Conservation (phyloP, 2,329 filamentous ascomycete species). For the Daldinia sp. region DNA sequence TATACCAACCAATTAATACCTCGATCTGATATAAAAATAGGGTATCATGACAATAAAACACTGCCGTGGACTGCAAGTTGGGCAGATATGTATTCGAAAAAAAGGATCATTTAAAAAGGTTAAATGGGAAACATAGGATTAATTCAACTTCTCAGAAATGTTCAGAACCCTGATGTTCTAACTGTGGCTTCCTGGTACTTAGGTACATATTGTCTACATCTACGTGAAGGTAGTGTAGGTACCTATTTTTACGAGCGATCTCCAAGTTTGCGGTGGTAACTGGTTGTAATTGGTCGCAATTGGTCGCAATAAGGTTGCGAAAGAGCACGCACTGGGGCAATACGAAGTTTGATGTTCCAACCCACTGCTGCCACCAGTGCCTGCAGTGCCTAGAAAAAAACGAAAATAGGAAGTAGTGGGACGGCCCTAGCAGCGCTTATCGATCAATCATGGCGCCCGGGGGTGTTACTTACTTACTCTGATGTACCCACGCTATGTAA, state of each 20-base stretch:
- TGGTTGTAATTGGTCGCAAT: conserved; percentile 5
- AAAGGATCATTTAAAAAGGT: conserved; percentile 26
- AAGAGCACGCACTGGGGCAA: conserved; percentile 26
- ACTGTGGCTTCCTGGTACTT: conserved; percentile 13
- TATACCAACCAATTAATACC: conserved; percentile 33
- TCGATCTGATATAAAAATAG: conserved; percentile 28
- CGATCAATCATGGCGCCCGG: background rate
- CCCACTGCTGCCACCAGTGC: conserved; percentile 13
- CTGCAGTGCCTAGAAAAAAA: background rate
- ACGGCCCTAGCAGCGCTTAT: conserved; percentile 11
- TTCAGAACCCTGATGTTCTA: conserved; percentile 26
- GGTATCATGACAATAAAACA: conserved; percentile 39
- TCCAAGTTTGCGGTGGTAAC: conserved; percentile 18
- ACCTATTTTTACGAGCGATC: conserved; percentile 18
- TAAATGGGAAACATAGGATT: conserved; percentile 22
- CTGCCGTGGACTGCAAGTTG: conserved; percentile 21
- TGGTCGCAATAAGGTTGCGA: conserved; percentile 16
- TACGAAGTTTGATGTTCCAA: conserved; percentile 24
- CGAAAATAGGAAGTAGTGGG: conserved; percentile 11
- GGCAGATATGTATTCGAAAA: conserved; percentile 27
- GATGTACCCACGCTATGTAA: background rate
- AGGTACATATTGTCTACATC: background rate
- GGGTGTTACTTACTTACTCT: background rate
- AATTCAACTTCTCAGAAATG: conserved; percentile 26
- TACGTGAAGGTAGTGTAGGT: background rate